Conservation (phyloP, 1,284 basidiomycete species). For the Austropuccinia psidii region DNA sequence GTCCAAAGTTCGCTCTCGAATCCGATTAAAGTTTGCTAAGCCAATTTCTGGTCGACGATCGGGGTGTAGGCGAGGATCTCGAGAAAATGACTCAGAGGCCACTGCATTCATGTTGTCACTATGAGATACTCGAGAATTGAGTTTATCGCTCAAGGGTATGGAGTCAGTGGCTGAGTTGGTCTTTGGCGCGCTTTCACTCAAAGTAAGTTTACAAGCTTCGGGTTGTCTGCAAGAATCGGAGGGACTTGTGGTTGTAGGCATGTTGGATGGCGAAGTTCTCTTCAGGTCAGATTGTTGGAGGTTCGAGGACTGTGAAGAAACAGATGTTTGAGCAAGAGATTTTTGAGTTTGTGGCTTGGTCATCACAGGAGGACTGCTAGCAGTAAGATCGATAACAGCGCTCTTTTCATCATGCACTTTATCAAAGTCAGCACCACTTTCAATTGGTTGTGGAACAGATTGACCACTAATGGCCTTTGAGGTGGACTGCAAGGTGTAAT, state of each 20-base stretch:
- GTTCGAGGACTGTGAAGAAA: neutral
- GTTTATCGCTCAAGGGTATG: too few relatives aligned
- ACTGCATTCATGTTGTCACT: neutral
- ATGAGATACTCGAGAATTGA: too few relatives aligned
- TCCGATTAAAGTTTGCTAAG: neutral
- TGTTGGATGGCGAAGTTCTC: too few relatives aligned
- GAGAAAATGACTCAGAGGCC: neutral
- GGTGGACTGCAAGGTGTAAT: neutral
- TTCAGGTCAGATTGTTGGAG: neutral
- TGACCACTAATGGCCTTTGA: neutral
- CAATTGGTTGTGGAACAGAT: neutral
- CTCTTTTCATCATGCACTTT: neutral
- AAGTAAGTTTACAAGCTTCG: too few relatives aligned
- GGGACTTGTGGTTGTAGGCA: too few relatives aligned
- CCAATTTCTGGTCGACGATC: constrained; percentile 4
- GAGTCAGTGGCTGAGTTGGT: too few relatives aligned
- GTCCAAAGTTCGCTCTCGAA: constrained; percentile 12
- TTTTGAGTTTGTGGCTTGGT: neutral
- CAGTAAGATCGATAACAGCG: neutral
- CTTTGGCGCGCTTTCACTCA: too few relatives aligned
- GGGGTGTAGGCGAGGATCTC: constrained; percentile 21
- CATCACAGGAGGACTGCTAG: neutral
- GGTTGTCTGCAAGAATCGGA: too few relatives aligned
- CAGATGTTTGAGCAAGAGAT: neutral
- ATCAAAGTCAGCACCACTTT: neutral